Conservation (phyloP, 2,329 filamentous ascomycete species). For the Fusarium hainanense region DNA sequence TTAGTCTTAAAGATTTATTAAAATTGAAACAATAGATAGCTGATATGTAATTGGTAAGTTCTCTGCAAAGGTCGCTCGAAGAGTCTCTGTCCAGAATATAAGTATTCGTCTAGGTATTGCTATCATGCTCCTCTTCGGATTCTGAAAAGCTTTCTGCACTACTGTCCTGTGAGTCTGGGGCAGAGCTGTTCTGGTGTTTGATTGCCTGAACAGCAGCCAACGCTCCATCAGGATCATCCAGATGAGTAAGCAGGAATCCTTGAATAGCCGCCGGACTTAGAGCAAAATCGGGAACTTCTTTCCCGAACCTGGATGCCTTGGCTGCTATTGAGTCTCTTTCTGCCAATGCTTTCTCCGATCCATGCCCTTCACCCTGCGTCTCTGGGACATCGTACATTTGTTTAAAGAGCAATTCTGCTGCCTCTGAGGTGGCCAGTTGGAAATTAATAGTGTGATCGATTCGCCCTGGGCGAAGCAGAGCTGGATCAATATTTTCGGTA, state of each 20-base stretch:
- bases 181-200: neutral
- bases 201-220: neutral
- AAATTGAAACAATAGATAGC: no score
- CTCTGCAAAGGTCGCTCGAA: no score
- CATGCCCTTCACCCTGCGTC: neutral
- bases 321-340: neutral
- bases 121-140: no score
- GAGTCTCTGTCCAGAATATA: no score
- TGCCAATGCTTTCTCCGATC: neutral
- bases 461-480: constrained; percentile 16
- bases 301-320: constrained; percentile 17
- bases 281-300: constrained; percentile 12
- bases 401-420: constrained; percentile 4
- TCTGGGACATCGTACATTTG: constrained; percentile 14
- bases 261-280: constrained; percentile 38
- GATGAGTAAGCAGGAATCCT: constrained; percentile 30
- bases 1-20: no score
- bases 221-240: constrained; percentile 21
- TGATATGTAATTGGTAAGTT: no score
- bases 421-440: constrained; percentile 17
- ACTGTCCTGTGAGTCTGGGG: neutral
- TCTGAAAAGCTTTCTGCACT: no score
- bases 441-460: constrained; percentile 26
- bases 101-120: no score
- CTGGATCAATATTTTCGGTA: constrained; percentile 24